Evolutionary conservation across 2,329 filamentous ascomycete species (phyloP), one percentile per base, ranked within the genome.

Genomic region (Penicillium capsulatum): DNA sequence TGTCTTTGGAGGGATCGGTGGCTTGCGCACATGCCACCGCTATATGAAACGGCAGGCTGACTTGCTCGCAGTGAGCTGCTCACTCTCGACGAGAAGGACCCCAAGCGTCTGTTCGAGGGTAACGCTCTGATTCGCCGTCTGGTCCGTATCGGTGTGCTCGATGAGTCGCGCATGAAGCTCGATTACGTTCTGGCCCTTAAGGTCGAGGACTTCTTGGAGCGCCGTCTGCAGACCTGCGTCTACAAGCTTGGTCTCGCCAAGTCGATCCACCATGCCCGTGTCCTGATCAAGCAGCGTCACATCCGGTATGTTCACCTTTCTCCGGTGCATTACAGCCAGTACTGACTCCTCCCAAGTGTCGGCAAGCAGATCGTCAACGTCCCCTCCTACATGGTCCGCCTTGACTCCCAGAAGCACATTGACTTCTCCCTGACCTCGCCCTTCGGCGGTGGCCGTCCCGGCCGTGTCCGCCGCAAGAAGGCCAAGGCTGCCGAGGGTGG

Each of bases 291-390:
- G 73, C 92, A 98, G 81, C 86, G 92, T 70, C 92, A 98, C 81
- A 98, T 98, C 77, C 92, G 80, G 26, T 28, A 28, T 28, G 26
- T 14, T 11, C 4, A 28, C 6, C 11, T 28, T 6, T n/a, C 26
- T 6, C 9, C 13, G n/a, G 5, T 14, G 13, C 26, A 4, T 28
- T 11, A 11, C 26, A n/a, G n/a, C 13, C 6, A 4, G 9, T 11
- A 28, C 26, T 11, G 11, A 14, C n/a, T 14, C 13, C 26, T n/a
- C n/a, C 13, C 6, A 11, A 28, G 26, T 69, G 92, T 98, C 70
- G 92, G 92, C 76, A 98, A 98, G 87, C 92, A 98, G 81, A 97
- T 98, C 71, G 92, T 98, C 81, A 98, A 98, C 76, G 92, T 98
- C 48, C 92, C 92, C 57, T 97, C 91, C 40, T 98, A 95, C 85